Base-by-base conservation (phyloP, 495 filamentous ascomycete species). In the Daldinia loculata region DNA sequence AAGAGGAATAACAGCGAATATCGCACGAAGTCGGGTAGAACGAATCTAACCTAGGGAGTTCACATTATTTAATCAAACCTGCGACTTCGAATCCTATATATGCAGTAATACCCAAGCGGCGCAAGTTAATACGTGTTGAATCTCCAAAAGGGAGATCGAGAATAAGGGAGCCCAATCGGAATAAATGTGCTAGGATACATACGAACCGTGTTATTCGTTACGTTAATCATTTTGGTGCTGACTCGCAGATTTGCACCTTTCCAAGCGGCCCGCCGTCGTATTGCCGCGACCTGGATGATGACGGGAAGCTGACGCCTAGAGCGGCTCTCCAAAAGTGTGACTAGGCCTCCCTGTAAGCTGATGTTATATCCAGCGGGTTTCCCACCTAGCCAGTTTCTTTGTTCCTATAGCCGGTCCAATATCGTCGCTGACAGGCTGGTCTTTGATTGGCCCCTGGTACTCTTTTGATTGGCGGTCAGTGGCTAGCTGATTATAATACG, bases 211-310 rank as follows among this genome's bases (percentile, higher is more conserved):
- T 15, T 17, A 66, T 63, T 69, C 52, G 66, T 30, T 61, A 26
- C 15, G 34, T 59, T 27, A 27, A 59, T 30, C 6, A 57, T 62
- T 62, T 69, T 50, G 61, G 56, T 56, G 65, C 70, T 73, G 56
- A 73, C 70, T 73, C 66, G 70, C 70, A 73, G 70, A 66, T 59
- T 73, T 24, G 56, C 53, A 69, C 70, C 70, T 58, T 61, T 14
- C 26, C 24, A 63, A 57, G 38, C 70, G 66, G 65, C 57, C 57
- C 66, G 61, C 38, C 26, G 70, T 72, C 30, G 69, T 68, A 72
- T 68, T 63, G 64, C 56, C 39, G 58, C 22, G 48, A 53, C 69
- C 45, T 39, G 32, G 58, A 53, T 58, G 58, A 72, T 64, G 63
- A 68, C 69, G 29, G 41, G 32, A 53, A 60, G 64, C 69, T 72